These are phyloP conservation scores for Candida sanyaensis DNA, from an alignment of 1,139 yeast species.

Conservation along the genomic window DNA sequence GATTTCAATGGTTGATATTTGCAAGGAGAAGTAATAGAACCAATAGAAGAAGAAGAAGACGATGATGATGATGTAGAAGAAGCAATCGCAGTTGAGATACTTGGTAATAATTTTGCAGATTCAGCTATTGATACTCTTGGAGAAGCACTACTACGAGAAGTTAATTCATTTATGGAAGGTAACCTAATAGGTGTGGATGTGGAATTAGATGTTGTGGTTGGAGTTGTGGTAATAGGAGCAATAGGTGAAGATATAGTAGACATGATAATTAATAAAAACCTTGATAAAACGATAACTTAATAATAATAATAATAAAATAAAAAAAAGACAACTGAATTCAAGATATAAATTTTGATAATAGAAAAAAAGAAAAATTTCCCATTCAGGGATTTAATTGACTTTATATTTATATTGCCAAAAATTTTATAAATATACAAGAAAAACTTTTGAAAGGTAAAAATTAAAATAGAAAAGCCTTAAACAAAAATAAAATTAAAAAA, in stretches of 20 bases:
- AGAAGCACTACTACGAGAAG: slow-evolving; percentile 15
- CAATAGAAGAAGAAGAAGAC: too few relatives aligned
- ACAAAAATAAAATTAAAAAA: too few relatives aligned
- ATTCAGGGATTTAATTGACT: background rate
- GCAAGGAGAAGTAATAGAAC: slow-evolving; percentile 8
- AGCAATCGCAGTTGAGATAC: slow-evolving; percentile 2
- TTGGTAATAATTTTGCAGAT: slow-evolving; percentile 9
- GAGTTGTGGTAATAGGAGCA: background rate
- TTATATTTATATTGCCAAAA: slow-evolving; percentile 2
- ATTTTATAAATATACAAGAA: background rate
- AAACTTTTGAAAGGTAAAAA: background rate
- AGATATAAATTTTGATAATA: background rate
- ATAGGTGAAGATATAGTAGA: background rate
- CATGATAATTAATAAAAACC: background rate
- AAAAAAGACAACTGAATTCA: background rate
- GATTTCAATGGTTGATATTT: slow-evolving; percentile 15
- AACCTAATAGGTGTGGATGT: slow-evolving; percentile 21
- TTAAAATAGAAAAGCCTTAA: background rate
- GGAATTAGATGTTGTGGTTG: slow-evolving; percentile 6
- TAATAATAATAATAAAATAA: too few relatives aligned
- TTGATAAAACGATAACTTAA: background rate
- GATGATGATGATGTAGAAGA: background rate
- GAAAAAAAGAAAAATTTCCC: background rate
- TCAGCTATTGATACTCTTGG: slow-evolving; percentile 9
- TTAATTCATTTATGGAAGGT: slow-evolving; percentile 41